Conservation (phyloP, 1,284 basidiomycete genomes). For the Apiotrichum veenhuisii region DNA sequence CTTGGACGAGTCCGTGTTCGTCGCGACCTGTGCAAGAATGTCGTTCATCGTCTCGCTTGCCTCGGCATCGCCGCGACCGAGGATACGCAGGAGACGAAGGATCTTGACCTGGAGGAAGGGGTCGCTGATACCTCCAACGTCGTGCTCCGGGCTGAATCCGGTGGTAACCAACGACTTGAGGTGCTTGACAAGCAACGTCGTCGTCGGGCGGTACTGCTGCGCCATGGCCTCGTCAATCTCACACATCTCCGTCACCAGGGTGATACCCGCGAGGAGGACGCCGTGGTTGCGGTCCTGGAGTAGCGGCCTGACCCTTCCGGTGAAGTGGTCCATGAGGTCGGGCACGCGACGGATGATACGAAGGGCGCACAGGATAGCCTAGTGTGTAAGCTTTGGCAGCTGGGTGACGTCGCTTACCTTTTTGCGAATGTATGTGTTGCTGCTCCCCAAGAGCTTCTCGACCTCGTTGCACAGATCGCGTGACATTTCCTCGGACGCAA, state of each 20-base stretch:
- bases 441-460: conserved; percentile 93
- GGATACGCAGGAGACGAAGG: conserved; percentile 81
- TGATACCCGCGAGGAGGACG: conserved; percentile 87
- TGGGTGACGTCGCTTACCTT: conserved; percentile 61
- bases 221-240: conserved; percentile 68
- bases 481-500: conserved; percentile 98
- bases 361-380: conserved; percentile 96
- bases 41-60: conserved; percentile 98
- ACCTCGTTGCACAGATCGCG: conserved; percentile 95
- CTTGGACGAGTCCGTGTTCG: conserved; percentile 96
- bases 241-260: conserved; percentile 93
- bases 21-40: conserved; percentile 94
- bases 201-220: conserved; percentile 88
- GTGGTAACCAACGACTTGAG: conserved; percentile 94
- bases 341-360: conserved; percentile 95
- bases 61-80: conserved; percentile 78
- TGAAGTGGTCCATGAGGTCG: conserved; percentile 92
- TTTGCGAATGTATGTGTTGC: conserved; percentile 98
- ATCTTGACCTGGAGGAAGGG: conserved; percentile 98
- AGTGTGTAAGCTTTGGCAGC: background rate
- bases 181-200: conserved; percentile 89
- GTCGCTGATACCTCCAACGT: conserved; percentile 98
- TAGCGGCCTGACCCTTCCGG: conserved; percentile 79
- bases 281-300: conserved; percentile 96
- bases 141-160: conserved; percentile 97